Evolutionary conservation across 2,329 filamentous ascomycete species (phyloP), one percentile per base, ranked within the genome.

Genomic region (Cordyceps farinosa): DNA sequence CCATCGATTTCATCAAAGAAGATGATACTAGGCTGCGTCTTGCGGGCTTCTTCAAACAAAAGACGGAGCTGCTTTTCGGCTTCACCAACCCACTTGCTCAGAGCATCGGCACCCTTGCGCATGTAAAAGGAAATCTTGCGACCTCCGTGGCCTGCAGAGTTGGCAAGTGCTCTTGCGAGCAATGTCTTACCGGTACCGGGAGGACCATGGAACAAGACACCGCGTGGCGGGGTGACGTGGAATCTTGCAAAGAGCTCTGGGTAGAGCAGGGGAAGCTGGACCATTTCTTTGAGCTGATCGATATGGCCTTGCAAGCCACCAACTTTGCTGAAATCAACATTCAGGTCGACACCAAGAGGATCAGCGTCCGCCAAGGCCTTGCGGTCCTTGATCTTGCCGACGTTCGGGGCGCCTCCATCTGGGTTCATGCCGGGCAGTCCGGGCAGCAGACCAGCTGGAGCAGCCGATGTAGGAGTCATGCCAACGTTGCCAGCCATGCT

Each of bases 1-100:
- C 95, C 95, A 77, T 99, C 95, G 69, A 99, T 99, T 75, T 99
- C 95, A 74, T 99, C 95, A 70, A 99, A 98, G 80, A 99, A 99
- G 75, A 99, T 99, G 76, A 99, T 99, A 75, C 94, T 98, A 0
- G 95, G 95, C 72, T 99, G 95, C 1, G 90, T 98, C 74, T 92
- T 95, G 66, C 94, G 86, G 17, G 95, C 95, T 76, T 99, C 95
- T 70, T 98, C 95, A 67, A 99, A 99, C 5, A 99, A 83, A 63
- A 98, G 79, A 52, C 95, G 88, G 61, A 99, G 85, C 74, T 99
- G 95, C 76, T 94, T 90, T 77, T 99, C 95, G 10, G 96, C 95
- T 77, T 99, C 95, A 73, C 95, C 95, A 59, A 99, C 95, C 95
- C 95, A 99, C 77, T 99, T 99, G 76, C 93, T 97, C 66, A 99